phyloP scores from a whole-genome alignment of 1,284 basidiomycete species.

The Vanrija sp. region DNA sequence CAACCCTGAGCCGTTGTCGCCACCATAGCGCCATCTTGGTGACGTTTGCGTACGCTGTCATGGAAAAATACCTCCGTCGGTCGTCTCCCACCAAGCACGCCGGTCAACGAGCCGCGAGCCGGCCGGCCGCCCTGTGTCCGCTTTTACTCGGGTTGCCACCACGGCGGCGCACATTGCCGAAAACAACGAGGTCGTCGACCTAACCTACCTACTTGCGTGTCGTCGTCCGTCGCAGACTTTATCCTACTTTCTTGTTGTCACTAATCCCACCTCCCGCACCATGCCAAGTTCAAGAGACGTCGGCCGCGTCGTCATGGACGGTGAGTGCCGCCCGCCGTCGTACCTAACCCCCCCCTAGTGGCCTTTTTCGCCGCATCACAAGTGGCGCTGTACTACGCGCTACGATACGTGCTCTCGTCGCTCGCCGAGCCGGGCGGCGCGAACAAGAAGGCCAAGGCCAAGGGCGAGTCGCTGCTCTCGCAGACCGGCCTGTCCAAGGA shows the following conservation, averaged over 20 bases:
- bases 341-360: constrained; percentile 46
- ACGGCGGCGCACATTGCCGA: not conserved
- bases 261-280: not conserved
- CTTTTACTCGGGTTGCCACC: too few relatives aligned
- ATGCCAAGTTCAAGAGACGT: constrained; percentile 37
- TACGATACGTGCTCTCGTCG: constrained; percentile 45
- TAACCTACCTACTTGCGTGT: not conserved
- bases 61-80: too few relatives aligned
- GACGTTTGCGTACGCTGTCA: too few relatives aligned
- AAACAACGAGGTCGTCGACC: too few relatives aligned
- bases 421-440: constrained; percentile 36
- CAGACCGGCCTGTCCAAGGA: constrained; percentile 40
- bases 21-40: too few relatives aligned
- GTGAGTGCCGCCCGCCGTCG: constrained; percentile 28
- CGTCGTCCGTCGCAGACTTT: not conserved
- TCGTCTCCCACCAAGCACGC: too few relatives aligned
- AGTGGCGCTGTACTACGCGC: constrained; percentile 45
- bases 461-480: constrained; percentile 39
- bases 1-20: too few relatives aligned
- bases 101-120: too few relatives aligned
- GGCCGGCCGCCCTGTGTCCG: too few relatives aligned
- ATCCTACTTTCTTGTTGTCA: too few relatives aligned
- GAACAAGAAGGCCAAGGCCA: constrained; percentile 41
- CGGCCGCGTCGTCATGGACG: constrained; percentile 50
- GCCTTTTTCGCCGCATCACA: constrained; percentile 60